A percentile compares a stretch with the other conserved stretches of the same genome.
Evolutionary conservation across 2,329 filamentous ascomycete genomes (phyloP).

Genomic region (Colletotrichum sp.): DNA sequence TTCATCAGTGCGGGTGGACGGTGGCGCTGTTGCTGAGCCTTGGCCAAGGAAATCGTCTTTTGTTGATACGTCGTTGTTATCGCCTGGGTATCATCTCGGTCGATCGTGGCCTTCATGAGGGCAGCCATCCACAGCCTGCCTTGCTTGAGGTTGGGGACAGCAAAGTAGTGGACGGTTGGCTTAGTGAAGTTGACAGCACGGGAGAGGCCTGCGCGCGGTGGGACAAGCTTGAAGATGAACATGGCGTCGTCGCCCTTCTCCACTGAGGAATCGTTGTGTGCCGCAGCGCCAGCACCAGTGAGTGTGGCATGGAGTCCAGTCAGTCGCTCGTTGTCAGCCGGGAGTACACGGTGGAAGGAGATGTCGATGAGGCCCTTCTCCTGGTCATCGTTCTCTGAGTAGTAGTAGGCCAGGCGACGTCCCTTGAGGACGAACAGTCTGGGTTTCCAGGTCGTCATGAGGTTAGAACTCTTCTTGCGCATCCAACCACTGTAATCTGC

Average conservation of each 20-base stretch:
- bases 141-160: constrained; percentile 86
- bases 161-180: constrained; percentile 96
- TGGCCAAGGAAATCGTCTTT: constrained; percentile 91
- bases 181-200: constrained; percentile 97
- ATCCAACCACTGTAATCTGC: constrained; percentile 99
- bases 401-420: constrained; percentile 92
- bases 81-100: constrained; percentile 80
- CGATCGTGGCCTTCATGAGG: constrained; percentile 98
- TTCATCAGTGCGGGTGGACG: constrained; percentile 89
- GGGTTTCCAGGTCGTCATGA: constrained; percentile 98
- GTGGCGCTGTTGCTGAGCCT: constrained; percentile 86
- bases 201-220: constrained; percentile 84
- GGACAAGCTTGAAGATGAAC: constrained; percentile 98
- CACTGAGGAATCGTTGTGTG: constrained; percentile 44
- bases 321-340: constrained; percentile 88
- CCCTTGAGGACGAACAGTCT: constrained; percentile 95
- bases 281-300: constrained; percentile 80
- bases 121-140: constrained; percentile 98
- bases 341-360: constrained; percentile 94
- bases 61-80: constrained; percentile 95
- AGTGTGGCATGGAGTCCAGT: constrained; percentile 91
- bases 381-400: constrained; percentile 88
- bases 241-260: constrained; percentile 70
- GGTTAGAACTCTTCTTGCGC: constrained; percentile 96
- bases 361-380: constrained; percentile 98